Base-by-base conservation (phyloP, 768 basidiomycete genomes). In the Lactifluus piperatus region DNA sequence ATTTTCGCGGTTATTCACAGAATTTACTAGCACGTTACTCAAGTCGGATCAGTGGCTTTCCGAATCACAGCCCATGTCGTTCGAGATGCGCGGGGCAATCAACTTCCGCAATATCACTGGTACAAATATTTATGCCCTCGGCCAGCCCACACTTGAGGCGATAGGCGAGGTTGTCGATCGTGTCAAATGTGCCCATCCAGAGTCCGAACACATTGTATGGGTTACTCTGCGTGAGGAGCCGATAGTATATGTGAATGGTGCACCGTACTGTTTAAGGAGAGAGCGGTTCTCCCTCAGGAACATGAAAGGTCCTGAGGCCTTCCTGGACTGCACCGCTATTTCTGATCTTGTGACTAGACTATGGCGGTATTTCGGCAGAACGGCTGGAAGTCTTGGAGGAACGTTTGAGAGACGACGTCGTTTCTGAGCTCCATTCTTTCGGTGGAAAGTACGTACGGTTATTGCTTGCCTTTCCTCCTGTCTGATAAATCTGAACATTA, bases 11-110 rank as follows among this genome's bases (percentile, higher is more conserved):
- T 24, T 10, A 37, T 48, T 39, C 6, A 49, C 43, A 30, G 27
- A 22, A 55, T 13, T 10, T 18, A 56, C 41, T 16, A 91, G 89
- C 54, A 94, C 86, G 1, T 77, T 94, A 3, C 77, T 95, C 60
- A 97, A 97, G 74, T 94, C 92, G 3, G 94, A 97, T 70, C 88
- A 88, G 70, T 97, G 94, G 94, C 72, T 85, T 11, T 79, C 80
- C 24, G 83, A 90, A 69, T 87, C 85, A 44, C 76, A 83, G 57
- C 78, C 77, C 48, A 82, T 87, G 43, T 77, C 80, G 49, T 71
- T 82, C 47, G 84, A 80, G 39, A 81, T 98, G 50, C 85, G 91
- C 2, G 97, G 97, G n/a, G 93, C 91, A 2, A 88, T 91, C 72
- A 97, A 97, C 67, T 97, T 97, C 77, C 82, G 97, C 53, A 86